Conservation (phyloP, 371 early-diverging fungal species). For the Mucor saturninus region DNA sequence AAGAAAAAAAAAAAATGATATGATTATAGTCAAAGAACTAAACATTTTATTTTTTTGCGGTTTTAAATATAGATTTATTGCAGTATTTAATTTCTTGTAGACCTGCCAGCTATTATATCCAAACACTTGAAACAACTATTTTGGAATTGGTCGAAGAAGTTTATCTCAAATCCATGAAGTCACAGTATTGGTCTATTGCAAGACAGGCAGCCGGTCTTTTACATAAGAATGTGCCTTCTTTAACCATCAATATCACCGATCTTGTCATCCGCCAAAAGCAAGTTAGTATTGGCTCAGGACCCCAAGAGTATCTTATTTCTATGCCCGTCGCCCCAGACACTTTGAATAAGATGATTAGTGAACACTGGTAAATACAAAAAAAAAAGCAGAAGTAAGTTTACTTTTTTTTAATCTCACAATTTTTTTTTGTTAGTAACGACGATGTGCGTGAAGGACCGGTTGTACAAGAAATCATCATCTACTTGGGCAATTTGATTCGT, state of each 20-base stretch:
- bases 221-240: slow-evolving; percentile 72
- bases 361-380: slow-evolving; percentile 42
- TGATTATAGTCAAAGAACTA: no score
- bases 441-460: slow-evolving; percentile 88
- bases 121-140: slow-evolving; percentile 62
- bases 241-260: slow-evolving; percentile 85
- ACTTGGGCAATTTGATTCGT: slow-evolving; percentile 77
- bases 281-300: slow-evolving; percentile 80
- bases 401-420: no score
- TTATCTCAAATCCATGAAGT: slow-evolving; percentile 74
- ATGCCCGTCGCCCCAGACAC: slow-evolving; percentile 73
- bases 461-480: slow-evolving; percentile 84
- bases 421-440: slow-evolving; percentile 28
- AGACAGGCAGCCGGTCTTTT: slow-evolving; percentile 83
- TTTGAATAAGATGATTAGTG: slow-evolving; percentile 68
- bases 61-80: slow-evolving; percentile 54
- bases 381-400: no score
- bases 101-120: slow-evolving; percentile 59
- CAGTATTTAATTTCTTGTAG: slow-evolving; percentile 80
- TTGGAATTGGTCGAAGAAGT: slow-evolving; percentile 80
- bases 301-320: slow-evolving; percentile 66
- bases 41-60: no score
- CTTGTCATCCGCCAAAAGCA: slow-evolving; percentile 82
- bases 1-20: no score
- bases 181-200: slow-evolving; percentile 81